Evolutionary conservation across 2,329 filamentous ascomycete species (phyloP).

Genomic region (Apiospora kogelbergensis): DNA sequence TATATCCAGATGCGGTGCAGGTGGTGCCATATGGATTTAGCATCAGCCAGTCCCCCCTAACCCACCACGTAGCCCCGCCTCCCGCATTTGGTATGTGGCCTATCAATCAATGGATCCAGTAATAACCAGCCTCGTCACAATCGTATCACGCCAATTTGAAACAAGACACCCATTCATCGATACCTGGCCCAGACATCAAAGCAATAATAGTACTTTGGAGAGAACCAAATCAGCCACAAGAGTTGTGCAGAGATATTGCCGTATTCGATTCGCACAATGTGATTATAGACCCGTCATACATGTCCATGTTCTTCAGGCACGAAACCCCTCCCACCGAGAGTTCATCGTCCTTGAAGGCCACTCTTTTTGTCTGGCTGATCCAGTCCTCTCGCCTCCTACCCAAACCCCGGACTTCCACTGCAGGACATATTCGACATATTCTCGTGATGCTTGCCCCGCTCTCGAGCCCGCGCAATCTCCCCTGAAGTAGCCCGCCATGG

Average conservation of each 20-base stretch:
- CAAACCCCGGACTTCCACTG: background rate
- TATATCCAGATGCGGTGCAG: no score
- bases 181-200: background rate
- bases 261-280: background rate
- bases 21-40: no score
- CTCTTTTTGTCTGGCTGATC: background rate
- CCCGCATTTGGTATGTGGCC: background rate
- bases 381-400: background rate
- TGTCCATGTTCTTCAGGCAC: background rate
- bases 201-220: background rate
- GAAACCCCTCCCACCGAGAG: background rate
- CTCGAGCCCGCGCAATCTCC: background rate
- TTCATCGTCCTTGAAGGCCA: background rate
- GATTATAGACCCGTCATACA: background rate
- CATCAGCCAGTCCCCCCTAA: background rate
- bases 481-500: constrained; percentile 40
- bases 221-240: background rate
- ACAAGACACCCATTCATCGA: background rate
- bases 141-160: background rate
- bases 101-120: background rate
- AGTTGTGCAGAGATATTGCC: background rate
- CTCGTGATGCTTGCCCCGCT: constrained; percentile 7
- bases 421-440: background rate
- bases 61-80: background rate
- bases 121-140: background rate